Evolutionary conservation across 2,329 filamentous ascomycete genomes (phyloP), one percentile per base, ranked within the genome.

Genomic region (Herpotrichia juniperi): DNA sequence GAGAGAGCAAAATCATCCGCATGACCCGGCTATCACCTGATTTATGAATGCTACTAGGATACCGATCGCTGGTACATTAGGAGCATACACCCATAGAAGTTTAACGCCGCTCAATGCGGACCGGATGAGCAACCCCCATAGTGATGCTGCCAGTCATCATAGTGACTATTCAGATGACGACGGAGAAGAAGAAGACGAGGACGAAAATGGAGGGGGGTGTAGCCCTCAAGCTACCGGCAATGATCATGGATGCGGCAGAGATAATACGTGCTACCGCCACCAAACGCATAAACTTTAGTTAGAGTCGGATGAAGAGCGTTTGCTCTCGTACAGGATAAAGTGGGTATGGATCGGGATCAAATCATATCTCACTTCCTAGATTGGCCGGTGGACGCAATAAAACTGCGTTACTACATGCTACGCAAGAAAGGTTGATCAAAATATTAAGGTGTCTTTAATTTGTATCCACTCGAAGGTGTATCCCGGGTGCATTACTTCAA

Each of bases 21-120:
- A 52, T 35, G 19, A 43, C 39, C 10, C n/a, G 42, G 49, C 17
- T 46, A 46, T 39, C 25, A 28, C 26, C 19, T 16, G 34, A 51
- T 47, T 47, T 35, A 51, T 51, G 25, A 43, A 22, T 51, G 31
- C 26, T 51, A 42, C 19, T 51, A 28, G 39, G 43, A 32, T 53
- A 47, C 37, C 25, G 30, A 28, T 49, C 6, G 24, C 30, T 31
- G 24, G 26, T 48, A 21, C 8, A n/a, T 19, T n/a, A 37, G 32
- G 17, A n/a, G 10, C 22, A 42, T 40, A 22, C 39, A 42, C 45
- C 22, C 11, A 30, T 26, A 21, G 21, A 32, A 45, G 46, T 24
- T 42, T 28, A 42, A n/a, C n/a, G n/a, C n/a, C n/a, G n/a, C n/a
- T n/a, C n/a, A 43, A 39, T 37, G 26, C 34, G 21, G 46, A 49